A percentile compares a stretch with the other conserved stretches of the same genome.
Conservation (phyloP, 306 rosid species). For the Nissolia schottii region DNA sequence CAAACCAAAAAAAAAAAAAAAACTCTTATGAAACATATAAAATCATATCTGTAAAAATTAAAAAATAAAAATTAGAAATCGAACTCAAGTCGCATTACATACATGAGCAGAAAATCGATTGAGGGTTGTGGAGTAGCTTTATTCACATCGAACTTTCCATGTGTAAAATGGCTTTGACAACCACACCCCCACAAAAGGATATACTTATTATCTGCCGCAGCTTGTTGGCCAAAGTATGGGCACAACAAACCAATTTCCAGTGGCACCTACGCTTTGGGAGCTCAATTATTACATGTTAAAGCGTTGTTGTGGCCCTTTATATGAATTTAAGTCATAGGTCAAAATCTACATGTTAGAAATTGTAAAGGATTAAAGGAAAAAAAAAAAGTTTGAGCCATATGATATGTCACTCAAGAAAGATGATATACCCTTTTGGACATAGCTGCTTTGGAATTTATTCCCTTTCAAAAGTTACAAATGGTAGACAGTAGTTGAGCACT, state of each 20-base stretch:
- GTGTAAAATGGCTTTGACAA: constrained; percentile 23
- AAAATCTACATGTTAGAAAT: not conserved
- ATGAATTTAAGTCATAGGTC: not conserved
- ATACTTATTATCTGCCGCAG: constrained; percentile 11
- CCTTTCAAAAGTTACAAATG: constrained; percentile 20
- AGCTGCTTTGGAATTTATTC: constrained; percentile 25
- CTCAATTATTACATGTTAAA: constrained; percentile 14
- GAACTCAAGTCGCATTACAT: no score
- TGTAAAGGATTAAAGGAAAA: not conserved
- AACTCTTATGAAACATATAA: no score
- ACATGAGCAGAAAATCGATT: no score
- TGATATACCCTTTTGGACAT: not conserved
- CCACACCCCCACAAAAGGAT: constrained; percentile 21
- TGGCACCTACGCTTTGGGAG: not conserved
- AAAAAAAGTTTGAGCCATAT: not conserved
- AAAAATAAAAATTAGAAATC: no score
- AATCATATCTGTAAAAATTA: no score
- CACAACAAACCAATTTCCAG: constrained; percentile 16
- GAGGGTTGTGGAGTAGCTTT: constrained; percentile 19
- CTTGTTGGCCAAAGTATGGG: constrained; percentile 26
- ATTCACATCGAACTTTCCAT: constrained; percentile 15
- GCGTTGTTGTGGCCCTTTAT: not conserved
- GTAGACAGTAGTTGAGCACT: not conserved
- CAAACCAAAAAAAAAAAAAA: no score
- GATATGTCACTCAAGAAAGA: not conserved